phyloP scores from a whole-genome alignment of 139 green algal species.

The Helicosporidium sp. region DNA sequence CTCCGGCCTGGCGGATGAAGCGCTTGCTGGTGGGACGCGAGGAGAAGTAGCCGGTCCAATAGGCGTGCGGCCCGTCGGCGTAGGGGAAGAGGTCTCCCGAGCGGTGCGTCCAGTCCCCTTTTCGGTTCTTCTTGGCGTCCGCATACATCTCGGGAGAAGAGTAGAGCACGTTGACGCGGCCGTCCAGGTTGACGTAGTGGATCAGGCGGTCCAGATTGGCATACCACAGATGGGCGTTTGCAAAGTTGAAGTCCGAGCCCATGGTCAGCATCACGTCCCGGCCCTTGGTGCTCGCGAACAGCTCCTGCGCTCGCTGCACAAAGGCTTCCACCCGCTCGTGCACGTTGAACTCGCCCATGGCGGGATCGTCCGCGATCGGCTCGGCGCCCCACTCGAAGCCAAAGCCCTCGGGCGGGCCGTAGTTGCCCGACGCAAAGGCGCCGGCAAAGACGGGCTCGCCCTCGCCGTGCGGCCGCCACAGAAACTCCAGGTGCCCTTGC shows the following conservation, averaged over 20 bases:
- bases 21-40: constrained; percentile 51
- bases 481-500: constrained; percentile 5
- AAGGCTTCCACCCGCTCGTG: constrained; percentile 44
- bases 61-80: constrained; percentile 48
- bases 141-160: constrained; percentile 57
- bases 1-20: constrained; percentile 34
- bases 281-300: constrained; percentile 14
- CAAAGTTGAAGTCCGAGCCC: constrained; percentile 65
- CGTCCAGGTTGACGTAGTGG: constrained; percentile 38
- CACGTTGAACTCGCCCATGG: constrained; percentile 56
- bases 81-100: constrained; percentile 83
- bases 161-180: constrained; percentile 63
- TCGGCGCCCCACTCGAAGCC: constrained; percentile 36
- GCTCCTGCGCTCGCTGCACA: constrained; percentile 20
- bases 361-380: constrained; percentile 49
- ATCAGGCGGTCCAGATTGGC: constrained; percentile 66
- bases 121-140: constrained; percentile 41
- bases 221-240: constrained; percentile 32
- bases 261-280: constrained; percentile 68
- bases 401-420: constrained; percentile 56
- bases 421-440: constrained; percentile 45
- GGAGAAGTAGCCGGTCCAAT: constrained; percentile 61
- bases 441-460: constrained; percentile 38
- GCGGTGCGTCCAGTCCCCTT: constrained; percentile 40
- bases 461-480: not conserved